Evolutionary conservation across 805 yeast species (phyloP).

Genomic region (Suhomyces sp.): DNA sequence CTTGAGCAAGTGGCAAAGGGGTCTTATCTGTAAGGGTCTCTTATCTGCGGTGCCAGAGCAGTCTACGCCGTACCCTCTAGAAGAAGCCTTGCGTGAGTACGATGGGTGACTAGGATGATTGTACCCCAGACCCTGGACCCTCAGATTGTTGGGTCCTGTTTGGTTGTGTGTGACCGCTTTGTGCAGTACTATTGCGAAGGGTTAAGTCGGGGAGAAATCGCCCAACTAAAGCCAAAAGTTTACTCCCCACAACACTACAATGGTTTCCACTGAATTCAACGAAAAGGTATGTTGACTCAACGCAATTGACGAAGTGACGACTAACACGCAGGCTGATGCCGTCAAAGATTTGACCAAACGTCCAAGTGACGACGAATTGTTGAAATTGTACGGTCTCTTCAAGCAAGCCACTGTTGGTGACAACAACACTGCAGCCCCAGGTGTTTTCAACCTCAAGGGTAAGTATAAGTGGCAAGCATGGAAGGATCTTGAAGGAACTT

Average conservation of each 20-base stretch:
- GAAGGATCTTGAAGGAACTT: constrained; percentile 80
- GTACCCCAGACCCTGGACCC: no score
- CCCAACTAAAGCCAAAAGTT: not conserved
- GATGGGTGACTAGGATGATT: no score
- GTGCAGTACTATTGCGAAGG: not conserved
- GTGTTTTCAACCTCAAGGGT: constrained; percentile 88
- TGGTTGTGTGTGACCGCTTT: no score
- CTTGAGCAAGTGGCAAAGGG: not conserved
- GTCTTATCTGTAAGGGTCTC: not conserved
- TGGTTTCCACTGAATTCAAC: constrained; percentile 30
- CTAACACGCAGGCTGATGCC: constrained; percentile 62
- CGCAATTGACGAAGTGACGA: not conserved
- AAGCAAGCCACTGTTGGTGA: constrained; percentile 98
- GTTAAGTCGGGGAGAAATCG: not conserved
- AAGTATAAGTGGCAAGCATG: constrained; percentile 98
- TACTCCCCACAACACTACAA: constrained; percentile 4
- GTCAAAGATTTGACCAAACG: constrained; percentile 71
- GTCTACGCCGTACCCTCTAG: no score
- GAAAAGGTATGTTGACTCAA: constrained; percentile 22
- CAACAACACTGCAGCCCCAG: constrained; percentile 83
- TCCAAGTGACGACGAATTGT: constrained; percentile 84
- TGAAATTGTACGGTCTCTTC: constrained; percentile 85
- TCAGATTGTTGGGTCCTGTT: not conserved
- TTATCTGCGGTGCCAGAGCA: no score
- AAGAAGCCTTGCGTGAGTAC: no score